These are phyloP conservation scores for Colletotrichum chrysophilum DNA, from an alignment of 2,329 filamentous ascomycete species.

Conservation along the genomic window DNA sequence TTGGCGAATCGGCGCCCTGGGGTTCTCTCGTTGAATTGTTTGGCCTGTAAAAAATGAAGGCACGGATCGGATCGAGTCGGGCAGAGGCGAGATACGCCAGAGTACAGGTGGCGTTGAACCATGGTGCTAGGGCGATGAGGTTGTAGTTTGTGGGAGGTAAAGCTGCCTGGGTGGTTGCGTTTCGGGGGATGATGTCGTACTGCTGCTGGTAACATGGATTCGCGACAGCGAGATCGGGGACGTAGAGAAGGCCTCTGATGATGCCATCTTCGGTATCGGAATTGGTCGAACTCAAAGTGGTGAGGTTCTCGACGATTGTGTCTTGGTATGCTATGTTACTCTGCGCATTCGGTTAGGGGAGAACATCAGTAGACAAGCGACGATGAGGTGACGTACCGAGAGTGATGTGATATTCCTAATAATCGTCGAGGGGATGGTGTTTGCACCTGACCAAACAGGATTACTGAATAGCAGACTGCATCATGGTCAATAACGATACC, in stretches of 20 bases:
- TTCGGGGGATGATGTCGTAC: slow-evolving; percentile 70
- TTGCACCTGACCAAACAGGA: slow-evolving; percentile 57
- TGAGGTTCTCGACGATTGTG: slow-evolving; percentile 64
- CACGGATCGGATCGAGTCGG: slow-evolving; percentile 63
- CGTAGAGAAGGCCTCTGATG: slow-evolving; percentile 83
- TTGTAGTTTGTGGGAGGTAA: slow-evolving; percentile 74
- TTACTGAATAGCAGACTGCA: slow-evolving; percentile 65
- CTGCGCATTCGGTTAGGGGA: slow-evolving; percentile 22
- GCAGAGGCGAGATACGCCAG: slow-evolving; percentile 71
- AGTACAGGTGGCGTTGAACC: slow-evolving; percentile 79
- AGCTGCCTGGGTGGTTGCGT: slow-evolving; percentile 75
- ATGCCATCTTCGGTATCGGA: slow-evolving; percentile 62
- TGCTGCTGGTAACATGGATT: slow-evolving; percentile 69
- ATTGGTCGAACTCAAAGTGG: slow-evolving; percentile 76
- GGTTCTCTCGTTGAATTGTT: slow-evolving; percentile 64
- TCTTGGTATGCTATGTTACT: slow-evolving; percentile 56
- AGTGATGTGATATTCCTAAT: slow-evolving; percentile 62
- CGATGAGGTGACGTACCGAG: slow-evolving; percentile 47
- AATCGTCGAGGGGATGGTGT: slow-evolving; percentile 56
- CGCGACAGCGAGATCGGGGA: slow-evolving; percentile 68
- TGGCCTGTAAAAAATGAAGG: slow-evolving; percentile 68
- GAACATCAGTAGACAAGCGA: neutral
- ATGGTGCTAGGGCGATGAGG: slow-evolving; percentile 84
- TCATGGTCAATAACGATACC: neutral
- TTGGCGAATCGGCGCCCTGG: slow-evolving; percentile 65